Conservation (phyloP, 2,329 filamentous ascomycete genomes). For the Nigrospora oryzae region DNA sequence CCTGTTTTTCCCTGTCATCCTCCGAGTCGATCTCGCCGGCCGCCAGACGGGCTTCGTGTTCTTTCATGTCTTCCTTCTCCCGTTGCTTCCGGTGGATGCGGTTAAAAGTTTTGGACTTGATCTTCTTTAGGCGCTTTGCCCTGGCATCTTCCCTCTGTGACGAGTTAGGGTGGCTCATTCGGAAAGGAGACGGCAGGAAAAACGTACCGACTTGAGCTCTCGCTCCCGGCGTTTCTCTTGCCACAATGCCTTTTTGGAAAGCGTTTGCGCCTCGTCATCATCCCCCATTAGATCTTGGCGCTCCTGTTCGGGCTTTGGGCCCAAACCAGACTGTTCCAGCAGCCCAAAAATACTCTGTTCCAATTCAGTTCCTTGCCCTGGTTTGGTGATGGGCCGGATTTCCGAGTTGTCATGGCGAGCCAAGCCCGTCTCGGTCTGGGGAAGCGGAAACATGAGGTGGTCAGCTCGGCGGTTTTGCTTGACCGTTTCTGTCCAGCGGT, state of each 20-base stretch:
- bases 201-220: constrained; percentile 63
- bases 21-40: constrained; percentile 56
- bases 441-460: constrained; percentile 79
- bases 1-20: constrained; percentile 54
- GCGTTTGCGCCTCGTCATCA: constrained; percentile 60
- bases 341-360: constrained; percentile 83
- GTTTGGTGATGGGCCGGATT: constrained; percentile 54
- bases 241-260: constrained; percentile 64
- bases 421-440: constrained; percentile 56
- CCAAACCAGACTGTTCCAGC: constrained; percentile 79
- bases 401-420: constrained; percentile 53
- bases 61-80: constrained; percentile 43
- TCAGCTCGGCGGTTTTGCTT: constrained; percentile 90
- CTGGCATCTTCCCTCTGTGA: constrained; percentile 64
- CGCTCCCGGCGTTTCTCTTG: constrained; percentile 71
- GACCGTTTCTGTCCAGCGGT: constrained; percentile 90
- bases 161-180: too few relatives aligned
- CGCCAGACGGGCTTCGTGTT: constrained; percentile 42
- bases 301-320: constrained; percentile 42
- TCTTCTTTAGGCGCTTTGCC: constrained; percentile 92
- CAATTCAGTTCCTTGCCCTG: constrained; percentile 68
- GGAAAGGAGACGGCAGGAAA: too few relatives aligned
- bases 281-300: constrained; percentile 49
- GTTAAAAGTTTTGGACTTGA: constrained; percentile 94
- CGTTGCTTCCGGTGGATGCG: constrained; percentile 77